phyloP scores from a whole-genome alignment of 768 basidiomycete genomes.

The Xerocomellus dryophilus region DNA sequence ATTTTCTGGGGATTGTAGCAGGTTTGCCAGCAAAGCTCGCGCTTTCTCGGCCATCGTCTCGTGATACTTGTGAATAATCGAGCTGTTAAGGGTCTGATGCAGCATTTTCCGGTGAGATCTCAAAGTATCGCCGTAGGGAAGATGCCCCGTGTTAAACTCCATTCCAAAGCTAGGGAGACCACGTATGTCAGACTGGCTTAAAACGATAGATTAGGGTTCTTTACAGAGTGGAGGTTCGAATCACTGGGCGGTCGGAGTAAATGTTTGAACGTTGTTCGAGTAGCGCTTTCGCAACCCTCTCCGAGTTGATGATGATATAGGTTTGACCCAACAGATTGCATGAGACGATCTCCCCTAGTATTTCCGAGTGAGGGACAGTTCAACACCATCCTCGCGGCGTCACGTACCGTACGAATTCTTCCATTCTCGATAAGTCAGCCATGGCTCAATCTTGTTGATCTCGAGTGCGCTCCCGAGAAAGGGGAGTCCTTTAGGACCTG shows the following conservation, averaged over 20 bases:
- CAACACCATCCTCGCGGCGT: neutral
- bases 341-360: slow-evolving; percentile 21
- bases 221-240: slow-evolving; percentile 7
- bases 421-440: slow-evolving; percentile 35
- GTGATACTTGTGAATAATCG: slow-evolving; percentile 12
- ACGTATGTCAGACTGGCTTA: neutral
- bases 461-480: slow-evolving; percentile 26
- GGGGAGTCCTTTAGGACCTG: slow-evolving; percentile 30
- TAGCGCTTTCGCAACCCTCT: slow-evolving; percentile 19
- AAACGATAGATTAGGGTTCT: neutral
- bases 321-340: slow-evolving; percentile 20
- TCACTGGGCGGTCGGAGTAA: slow-evolving; percentile 22
- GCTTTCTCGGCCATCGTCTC: slow-evolving; percentile 6
- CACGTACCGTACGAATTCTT: slow-evolving; percentile 29
- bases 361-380: neutral
- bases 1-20: slow-evolving; percentile 15
- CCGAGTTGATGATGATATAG: slow-evolving; percentile 25
- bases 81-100: slow-evolving; percentile 11
- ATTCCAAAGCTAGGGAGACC: slow-evolving; percentile 19
- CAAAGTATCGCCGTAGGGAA: slow-evolving; percentile 18
- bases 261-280: slow-evolving; percentile 26
- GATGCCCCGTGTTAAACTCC: slow-evolving; percentile 22
- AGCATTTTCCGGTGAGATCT: slow-evolving; percentile 19
- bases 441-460: slow-evolving; percentile 26
- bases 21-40: slow-evolving; percentile 4